A percentile compares a stretch with the other conserved stretches of the same genome.
These are phyloP conservation scores for Boletus smithii DNA, from an alignment of 1,284 basidiomycete species.

Conservation along the genomic window DNA sequence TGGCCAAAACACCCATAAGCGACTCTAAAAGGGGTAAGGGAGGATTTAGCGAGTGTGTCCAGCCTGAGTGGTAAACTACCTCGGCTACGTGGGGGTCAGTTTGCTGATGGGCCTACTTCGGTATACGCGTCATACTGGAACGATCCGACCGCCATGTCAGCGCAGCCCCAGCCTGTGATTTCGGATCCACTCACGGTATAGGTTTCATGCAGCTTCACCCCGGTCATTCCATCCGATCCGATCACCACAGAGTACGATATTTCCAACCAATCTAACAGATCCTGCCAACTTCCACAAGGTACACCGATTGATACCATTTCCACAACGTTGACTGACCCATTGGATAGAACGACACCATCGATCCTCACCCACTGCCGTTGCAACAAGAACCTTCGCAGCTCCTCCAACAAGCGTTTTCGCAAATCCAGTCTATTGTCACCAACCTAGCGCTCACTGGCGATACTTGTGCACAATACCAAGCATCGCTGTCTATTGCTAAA, in stretches of 20 bases:
- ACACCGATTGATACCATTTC: conserved; percentile 5
- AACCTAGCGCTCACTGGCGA: conserved; percentile 47
- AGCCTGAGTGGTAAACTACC: no score
- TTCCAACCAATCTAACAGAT: conserved; percentile 55
- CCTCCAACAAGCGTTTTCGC: conserved; percentile 46
- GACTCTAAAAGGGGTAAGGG: no score
- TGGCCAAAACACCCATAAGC: no score
- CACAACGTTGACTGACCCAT: not conserved
- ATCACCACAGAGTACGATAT: conserved; percentile 45
- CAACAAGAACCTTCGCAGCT: conserved; percentile 44
- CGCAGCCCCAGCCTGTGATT: conserved; percentile 65
- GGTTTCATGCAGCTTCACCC: conserved; percentile 16
- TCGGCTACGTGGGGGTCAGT: no score
- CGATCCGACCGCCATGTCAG: conserved; percentile 60
- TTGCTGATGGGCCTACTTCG: no score
- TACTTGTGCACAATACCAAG: conserved; percentile 61
- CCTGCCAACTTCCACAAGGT: conserved; percentile 54
- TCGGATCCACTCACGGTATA: conserved; percentile 61
- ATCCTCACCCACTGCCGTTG: conserved; percentile 62
- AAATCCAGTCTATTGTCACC: conserved; percentile 48
- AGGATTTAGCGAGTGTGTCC: no score
- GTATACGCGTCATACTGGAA: conserved; percentile 63
- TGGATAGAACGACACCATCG: conserved; percentile 49
- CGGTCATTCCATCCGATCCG: conserved; percentile 3
- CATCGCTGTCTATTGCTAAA: conserved; percentile 58